A percentile compares a stretch with the other conserved stretches of the same genome.
phyloP scores from a whole-genome alignment of 768 basidiomycete species.

The Hericium coralloides region DNA sequence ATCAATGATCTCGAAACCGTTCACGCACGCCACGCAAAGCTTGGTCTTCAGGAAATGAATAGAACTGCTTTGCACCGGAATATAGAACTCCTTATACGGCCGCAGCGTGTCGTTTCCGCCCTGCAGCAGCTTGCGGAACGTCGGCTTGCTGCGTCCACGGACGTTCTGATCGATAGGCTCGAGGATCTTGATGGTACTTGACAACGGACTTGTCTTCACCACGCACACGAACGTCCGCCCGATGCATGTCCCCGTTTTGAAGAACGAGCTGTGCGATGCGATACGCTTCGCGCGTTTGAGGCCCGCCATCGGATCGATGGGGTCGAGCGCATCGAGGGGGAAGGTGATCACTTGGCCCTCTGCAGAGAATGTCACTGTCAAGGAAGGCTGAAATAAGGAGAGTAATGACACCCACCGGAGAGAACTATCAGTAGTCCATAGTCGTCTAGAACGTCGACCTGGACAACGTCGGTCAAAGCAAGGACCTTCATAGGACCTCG shows the following conservation, averaged over 20 bases:
- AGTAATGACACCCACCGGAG: slow-evolving; percentile 51
- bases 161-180: slow-evolving; percentile 91
- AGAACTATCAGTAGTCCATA: slow-evolving; percentile 95
- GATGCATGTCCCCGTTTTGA: slow-evolving; percentile 92
- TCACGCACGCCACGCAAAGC: slow-evolving; percentile 93
- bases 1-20: slow-evolving; percentile 98
- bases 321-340: slow-evolving; percentile 87
- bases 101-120: slow-evolving; percentile 92
- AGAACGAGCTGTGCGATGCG: slow-evolving; percentile 93
- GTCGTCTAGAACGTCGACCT: slow-evolving; percentile 94
- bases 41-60: slow-evolving; percentile 97
- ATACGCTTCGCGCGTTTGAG: slow-evolving; percentile 92
- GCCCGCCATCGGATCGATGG: slow-evolving; percentile 82
- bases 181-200: slow-evolving; percentile 94
- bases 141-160: slow-evolving; percentile 73
- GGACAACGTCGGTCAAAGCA: slow-evolving; percentile 79
- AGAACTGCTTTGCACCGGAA: slow-evolving; percentile 93
- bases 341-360: slow-evolving; percentile 96
- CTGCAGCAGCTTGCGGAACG: slow-evolving; percentile 91
- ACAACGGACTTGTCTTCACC: slow-evolving; percentile 90
- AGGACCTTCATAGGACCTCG: slow-evolving; percentile 87
- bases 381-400: not conserved
- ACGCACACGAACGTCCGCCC: slow-evolving; percentile 91
- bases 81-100: slow-evolving; percentile 96
- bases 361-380: slow-evolving; percentile 21